Conservation (phyloP, 306 rosid genomes). For the Albizia julibrissin region DNA sequence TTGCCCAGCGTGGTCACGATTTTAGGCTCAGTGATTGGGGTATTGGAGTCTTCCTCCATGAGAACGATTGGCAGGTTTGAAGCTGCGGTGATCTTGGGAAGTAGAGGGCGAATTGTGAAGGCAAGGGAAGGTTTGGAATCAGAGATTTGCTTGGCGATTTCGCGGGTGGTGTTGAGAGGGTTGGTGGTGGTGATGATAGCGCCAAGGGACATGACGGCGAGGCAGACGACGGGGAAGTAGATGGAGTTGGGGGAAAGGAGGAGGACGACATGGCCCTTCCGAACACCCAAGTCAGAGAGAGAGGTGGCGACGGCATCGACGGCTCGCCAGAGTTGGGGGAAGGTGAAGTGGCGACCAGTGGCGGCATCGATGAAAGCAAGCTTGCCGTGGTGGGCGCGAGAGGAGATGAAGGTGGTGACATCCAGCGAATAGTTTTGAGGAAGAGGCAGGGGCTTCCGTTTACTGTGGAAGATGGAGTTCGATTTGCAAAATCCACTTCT, state of each 20-base stretch:
- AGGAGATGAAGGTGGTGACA: conserved; percentile 78
- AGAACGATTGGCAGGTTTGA: conserved; percentile 57
- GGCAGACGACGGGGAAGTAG: conserved; percentile 75
- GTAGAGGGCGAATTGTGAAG: conserved; percentile 60
- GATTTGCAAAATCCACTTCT: conserved; percentile 46
- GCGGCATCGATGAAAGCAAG: conserved; percentile 80
- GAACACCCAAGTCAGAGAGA: conserved; percentile 66
- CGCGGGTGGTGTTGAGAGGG: conserved; percentile 79
- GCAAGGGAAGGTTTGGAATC: conserved; percentile 76
- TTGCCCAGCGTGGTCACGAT: conserved; percentile 36
- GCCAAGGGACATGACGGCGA: conserved; percentile 87
- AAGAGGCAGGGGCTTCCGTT: conserved; percentile 57
- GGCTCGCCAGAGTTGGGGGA: conserved; percentile 62
- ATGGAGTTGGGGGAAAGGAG: conserved; percentile 85
- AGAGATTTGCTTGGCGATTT: conserved; percentile 76
- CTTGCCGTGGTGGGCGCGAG: conserved; percentile 67
- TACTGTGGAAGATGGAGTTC: conserved; percentile 70
- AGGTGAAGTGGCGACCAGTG: conserved; percentile 68
- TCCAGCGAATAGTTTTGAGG: conserved; percentile 62
- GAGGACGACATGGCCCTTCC: conserved; percentile 78
- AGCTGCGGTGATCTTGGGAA: conserved; percentile 53
- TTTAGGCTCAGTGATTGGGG: background rate
- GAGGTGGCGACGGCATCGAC: conserved; percentile 56
- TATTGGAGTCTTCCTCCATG: conserved; percentile 39
- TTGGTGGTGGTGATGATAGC: conserved; percentile 88